Evolutionary conservation across 2,329 filamentous ascomycete species (phyloP).

Genomic region (Aspergillus felis): DNA sequence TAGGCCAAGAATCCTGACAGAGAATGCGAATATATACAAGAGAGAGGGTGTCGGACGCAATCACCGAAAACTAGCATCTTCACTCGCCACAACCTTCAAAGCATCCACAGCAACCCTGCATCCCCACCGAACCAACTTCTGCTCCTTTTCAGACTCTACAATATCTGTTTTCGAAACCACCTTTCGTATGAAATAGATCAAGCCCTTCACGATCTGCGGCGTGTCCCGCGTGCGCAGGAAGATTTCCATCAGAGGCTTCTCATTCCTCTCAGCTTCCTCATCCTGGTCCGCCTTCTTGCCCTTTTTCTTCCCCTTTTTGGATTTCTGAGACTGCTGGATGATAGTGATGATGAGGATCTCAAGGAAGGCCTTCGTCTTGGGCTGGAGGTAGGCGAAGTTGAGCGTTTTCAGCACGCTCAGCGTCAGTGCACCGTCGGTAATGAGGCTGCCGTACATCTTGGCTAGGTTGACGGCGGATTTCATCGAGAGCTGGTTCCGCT

Average conservation of each 20-base stretch:
- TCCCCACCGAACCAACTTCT: slow-evolving; percentile 48
- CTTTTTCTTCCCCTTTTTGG: slow-evolving; percentile 27
- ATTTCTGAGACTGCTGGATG: slow-evolving; percentile 63
- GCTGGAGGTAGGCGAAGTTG: slow-evolving; percentile 72
- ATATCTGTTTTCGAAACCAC: slow-evolving; percentile 64
- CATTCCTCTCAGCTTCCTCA: slow-evolving; percentile 41
- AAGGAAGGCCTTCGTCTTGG: slow-evolving; percentile 72
- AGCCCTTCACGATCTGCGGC: slow-evolving; percentile 65
- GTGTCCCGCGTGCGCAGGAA: slow-evolving; percentile 63
- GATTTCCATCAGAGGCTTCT: slow-evolving; percentile 59
- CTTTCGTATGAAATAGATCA: slow-evolving; percentile 77
- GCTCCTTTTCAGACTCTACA: slow-evolving; percentile 48
- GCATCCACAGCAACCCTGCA: slow-evolving; percentile 40
- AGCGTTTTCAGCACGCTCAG: slow-evolving; percentile 60
- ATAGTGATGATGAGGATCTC: slow-evolving; percentile 75
- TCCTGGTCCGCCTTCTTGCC: slow-evolving; percentile 14
- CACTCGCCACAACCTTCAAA: slow-evolving; percentile 32
- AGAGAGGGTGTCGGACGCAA: neutral
- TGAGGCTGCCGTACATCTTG: slow-evolving; percentile 61
- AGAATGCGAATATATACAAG: neutral
- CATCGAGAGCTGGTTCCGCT: slow-evolving; percentile 49
- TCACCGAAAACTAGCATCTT: slow-evolving; percentile 1
- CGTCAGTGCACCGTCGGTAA: slow-evolving; percentile 56
- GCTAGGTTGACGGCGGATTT: slow-evolving; percentile 64
- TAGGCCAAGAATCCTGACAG: neutral